A percentile compares a stretch with the other conserved stretches of the same genome.
phyloP scores from a whole-genome alignment of 768 basidiomycete species.

The Mycena vulgaris region DNA sequence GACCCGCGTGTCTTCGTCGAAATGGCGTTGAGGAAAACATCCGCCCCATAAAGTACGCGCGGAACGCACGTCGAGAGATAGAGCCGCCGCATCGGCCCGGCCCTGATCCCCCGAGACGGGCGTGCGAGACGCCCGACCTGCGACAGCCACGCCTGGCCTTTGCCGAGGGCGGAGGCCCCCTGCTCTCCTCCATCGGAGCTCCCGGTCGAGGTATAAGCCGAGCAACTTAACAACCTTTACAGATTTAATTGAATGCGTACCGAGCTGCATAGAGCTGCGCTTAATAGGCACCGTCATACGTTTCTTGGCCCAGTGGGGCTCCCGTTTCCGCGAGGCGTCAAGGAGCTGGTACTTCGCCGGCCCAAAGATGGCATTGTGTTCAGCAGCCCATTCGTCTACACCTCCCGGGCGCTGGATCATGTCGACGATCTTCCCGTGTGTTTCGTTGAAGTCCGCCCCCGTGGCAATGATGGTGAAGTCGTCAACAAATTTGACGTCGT shows the following conservation, averaged over 20 bases:
- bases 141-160: slow-evolving; percentile 38
- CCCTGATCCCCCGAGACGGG: not conserved
- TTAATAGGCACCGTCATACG: not conserved
- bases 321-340: too few relatives aligned
- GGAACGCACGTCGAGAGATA: not conserved
- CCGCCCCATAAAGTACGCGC: not conserved
- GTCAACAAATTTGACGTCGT: too few relatives aligned
- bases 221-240: slow-evolving; percentile 43
- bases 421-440: too few relatives aligned
- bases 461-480: too few relatives aligned
- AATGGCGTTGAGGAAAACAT: not conserved
- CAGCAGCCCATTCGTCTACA: too few relatives aligned
- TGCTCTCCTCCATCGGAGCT: slow-evolving; percentile 47
- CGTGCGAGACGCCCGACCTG: slow-evolving; percentile 32
- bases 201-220: slow-evolving; percentile 50
- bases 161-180: slow-evolving; percentile 32
- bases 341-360: too few relatives aligned
- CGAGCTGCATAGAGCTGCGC: not conserved
- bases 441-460: too few relatives aligned
- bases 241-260: slow-evolving; percentile 36
- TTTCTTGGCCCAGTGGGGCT: too few relatives aligned
- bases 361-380: too few relatives aligned
- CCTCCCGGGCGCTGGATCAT: too few relatives aligned
- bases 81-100: not conserved
- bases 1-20: not conserved